Base-by-base conservation (phyloP, 192 early-diverging fungal genomes). In the Coemansia aciculifera region DNA sequence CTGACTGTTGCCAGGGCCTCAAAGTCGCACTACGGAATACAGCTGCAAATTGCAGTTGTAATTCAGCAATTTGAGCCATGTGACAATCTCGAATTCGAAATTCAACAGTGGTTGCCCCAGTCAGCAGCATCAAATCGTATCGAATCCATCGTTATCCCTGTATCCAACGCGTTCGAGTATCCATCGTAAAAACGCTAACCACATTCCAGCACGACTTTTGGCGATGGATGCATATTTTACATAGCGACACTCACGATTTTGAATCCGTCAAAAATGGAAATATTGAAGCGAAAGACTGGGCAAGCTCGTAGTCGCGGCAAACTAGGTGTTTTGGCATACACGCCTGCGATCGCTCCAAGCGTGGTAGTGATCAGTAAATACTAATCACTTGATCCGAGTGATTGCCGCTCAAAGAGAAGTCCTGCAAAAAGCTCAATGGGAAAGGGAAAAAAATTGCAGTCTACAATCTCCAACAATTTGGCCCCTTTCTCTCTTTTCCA, bases 371-470 rank as follows among this genome's bases (percentile, higher is more conserved):
- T 54, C 51, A 11, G 24, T 5, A 19, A 3, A 15, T 17, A 15
- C 52, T 56, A 56, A 56, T 56, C 52, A 0, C 27, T 31, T 56
- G 52, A 56, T 56, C 52, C 0, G 29, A 1, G 13, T n/a, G 29
- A 29, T 56, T 56, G 52, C 52, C n/a, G 1, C 12, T 32, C 15
- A 56, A 56, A 56, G 6, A 13, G 52, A 11, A 56, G 52, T 56
- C 52, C 52, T 56, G 52, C 52, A 56, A 56, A 56, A 31, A 29
- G 52, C 24, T 48, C 44, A 17, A 48, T 34, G 34, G 34, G 5
- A 48, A 48, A 17, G 19, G 52, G 52, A 56, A 52, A 56, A 56
- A 56, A 56, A 56, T 56, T 56, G 52, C 52, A 32, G 52, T 56
- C 29, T 32, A 2, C 24, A 56, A 56, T 56, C 52, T 31, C 29